Conservation (phyloP, 176 grass and related monocot species). For the Ensete ventricosum region DNA sequence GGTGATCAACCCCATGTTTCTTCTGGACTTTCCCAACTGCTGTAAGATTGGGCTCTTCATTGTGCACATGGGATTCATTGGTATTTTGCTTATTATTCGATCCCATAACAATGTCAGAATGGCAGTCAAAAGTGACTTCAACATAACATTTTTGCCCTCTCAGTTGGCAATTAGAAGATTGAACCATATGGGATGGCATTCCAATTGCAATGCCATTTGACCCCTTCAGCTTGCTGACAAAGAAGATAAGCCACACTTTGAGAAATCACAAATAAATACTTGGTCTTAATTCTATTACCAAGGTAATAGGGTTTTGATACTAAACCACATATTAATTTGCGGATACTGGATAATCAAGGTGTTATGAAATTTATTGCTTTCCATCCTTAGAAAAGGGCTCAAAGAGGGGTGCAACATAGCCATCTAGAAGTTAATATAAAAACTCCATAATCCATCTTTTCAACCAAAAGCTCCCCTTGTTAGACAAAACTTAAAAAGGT, state of each 20-base stretch:
- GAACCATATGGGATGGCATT: slow-evolving; percentile 51
- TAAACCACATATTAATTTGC: no score
- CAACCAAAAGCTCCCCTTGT: no score
- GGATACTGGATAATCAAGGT: no score
- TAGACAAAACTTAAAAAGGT: no score
- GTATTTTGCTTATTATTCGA: slow-evolving; percentile 39
- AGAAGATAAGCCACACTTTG: slow-evolving; percentile 23
- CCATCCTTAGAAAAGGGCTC: neutral
- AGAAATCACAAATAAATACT: neutral
- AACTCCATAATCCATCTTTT: no score
- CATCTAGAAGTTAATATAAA: neutral
- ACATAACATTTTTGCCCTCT: slow-evolving; percentile 95
- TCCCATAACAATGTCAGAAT: slow-evolving; percentile 40
- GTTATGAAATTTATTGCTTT: neutral
- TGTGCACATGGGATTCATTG: slow-evolving; percentile 33
- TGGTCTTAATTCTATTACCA: neutral
- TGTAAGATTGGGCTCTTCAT: slow-evolving; percentile 30
- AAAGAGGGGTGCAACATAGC: neutral
- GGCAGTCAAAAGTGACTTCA: slow-evolving; percentile 86
- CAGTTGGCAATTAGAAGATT: slow-evolving; percentile 55
- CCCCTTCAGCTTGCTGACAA: slow-evolving; percentile 59
- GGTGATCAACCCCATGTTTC: slow-evolving; percentile 41
- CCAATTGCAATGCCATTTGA: slow-evolving; percentile 40
- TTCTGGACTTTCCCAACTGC: slow-evolving; percentile 20
- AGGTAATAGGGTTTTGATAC: neutral